phyloP scores from a whole-genome alignment of 805 yeast species.

The Lachancea waltii region DNA sequence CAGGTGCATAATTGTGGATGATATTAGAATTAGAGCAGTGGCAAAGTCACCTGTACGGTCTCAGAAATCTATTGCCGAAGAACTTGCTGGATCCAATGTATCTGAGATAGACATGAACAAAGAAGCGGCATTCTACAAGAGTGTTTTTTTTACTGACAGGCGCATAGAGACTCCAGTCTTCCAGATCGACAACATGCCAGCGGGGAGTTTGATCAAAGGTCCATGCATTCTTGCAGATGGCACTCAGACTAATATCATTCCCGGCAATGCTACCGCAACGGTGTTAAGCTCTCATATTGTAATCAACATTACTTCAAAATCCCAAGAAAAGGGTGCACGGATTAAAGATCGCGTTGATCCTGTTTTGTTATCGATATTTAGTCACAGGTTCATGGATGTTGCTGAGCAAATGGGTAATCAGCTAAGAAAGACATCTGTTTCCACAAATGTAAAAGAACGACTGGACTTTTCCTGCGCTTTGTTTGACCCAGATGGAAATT shows the following conservation, averaged over 20 bases:
- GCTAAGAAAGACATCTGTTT: conserved; percentile 69
- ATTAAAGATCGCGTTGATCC: conserved; percentile 38
- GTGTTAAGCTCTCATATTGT: conserved; percentile 41
- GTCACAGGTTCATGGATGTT: conserved; percentile 82
- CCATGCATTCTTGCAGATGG: conserved; percentile 76
- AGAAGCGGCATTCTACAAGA: conserved; percentile 34
- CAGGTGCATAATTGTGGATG: conserved; percentile 59
- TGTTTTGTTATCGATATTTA: conserved; percentile 65
- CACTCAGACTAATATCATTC: conserved; percentile 72
- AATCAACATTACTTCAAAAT: conserved; percentile 9
- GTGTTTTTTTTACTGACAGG: conserved; percentile 52
- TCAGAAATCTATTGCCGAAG: conserved; percentile 36
- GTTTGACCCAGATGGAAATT: conserved; percentile 67
- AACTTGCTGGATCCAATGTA: conserved; percentile 35
- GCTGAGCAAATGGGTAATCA: conserved; percentile 88
- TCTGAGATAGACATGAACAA: conserved; percentile 22
- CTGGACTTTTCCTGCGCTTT: conserved; percentile 81
- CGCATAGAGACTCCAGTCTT: conserved; percentile 49
- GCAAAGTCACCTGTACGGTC: conserved; percentile 48
- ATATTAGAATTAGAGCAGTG: conserved; percentile 65
- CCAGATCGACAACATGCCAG: conserved; percentile 43
- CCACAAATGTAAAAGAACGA: conserved; percentile 78
- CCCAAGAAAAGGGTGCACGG: conserved; percentile 10
- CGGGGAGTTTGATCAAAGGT: conserved; percentile 53
- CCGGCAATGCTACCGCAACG: conserved; percentile 36